phyloP scores from a whole-genome alignment of 2,329 filamentous ascomycete species.

The Penicillium sp. region DNA sequence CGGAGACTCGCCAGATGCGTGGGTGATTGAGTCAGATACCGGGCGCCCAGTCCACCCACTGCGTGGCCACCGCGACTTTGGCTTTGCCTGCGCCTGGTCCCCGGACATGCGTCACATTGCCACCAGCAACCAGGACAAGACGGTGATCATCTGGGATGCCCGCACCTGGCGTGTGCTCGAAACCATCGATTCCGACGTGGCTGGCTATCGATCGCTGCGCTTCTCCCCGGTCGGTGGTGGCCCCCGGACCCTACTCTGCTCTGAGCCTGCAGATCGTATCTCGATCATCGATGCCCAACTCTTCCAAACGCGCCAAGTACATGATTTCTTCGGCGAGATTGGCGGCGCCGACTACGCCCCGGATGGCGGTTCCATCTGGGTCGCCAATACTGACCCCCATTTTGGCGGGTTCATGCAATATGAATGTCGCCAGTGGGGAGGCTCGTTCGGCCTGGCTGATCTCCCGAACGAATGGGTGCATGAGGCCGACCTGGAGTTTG shows the following conservation, averaged over 20 bases:
- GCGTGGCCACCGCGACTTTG: conserved; percentile 43
- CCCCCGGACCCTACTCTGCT: conserved; percentile 42
- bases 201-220: conserved; percentile 44
- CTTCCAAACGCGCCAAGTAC: conserved; percentile 42
- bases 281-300: conserved; percentile 45
- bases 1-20: conserved; percentile 44
- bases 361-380: conserved; percentile 43
- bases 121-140: conserved; percentile 48
- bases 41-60: conserved; percentile 40
- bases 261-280: conserved; percentile 47
- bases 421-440: conserved; percentile 40
- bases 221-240: conserved; percentile 47
- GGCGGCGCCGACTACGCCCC: conserved; percentile 44
- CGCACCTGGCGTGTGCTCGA: conserved; percentile 42
- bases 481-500: conserved; percentile 35
- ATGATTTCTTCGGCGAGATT: conserved; percentile 49
- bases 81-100: conserved; percentile 49
- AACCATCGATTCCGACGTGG: conserved; percentile 45
- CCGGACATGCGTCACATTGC: conserved; percentile 49
- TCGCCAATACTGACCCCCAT: conserved; percentile 44
- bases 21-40: conserved; percentile 45
- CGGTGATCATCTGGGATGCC: conserved; percentile 47
- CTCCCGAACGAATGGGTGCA: conserved; percentile 40
- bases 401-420: conserved; percentile 49
- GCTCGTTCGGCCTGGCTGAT: conserved; percentile 33